Base-by-base conservation (phyloP, 2,329 filamentous ascomycete species). In the Ciborinia camelliae region DNA sequence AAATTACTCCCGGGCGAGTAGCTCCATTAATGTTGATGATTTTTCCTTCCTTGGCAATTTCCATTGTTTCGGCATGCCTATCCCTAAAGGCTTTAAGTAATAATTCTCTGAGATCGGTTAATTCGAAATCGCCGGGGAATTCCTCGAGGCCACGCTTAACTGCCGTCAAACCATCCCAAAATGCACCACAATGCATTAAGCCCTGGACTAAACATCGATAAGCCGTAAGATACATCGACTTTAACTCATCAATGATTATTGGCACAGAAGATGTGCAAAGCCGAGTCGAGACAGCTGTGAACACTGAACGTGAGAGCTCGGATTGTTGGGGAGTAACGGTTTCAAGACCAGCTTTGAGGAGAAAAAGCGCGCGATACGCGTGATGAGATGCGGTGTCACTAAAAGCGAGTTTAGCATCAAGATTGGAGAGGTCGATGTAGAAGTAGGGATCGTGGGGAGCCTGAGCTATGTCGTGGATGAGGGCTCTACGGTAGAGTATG, bases 341-440 rank as follows among this genome's bases (percentile, higher is more conserved):
- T n/a, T 60, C 39, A 4, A 71, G 54, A 3, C 64, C 70, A 20
- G 65, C 64, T 55, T 71, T 48, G n/a, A 68, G 51, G 6, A 75
- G 64, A 7, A 73, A 23, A 10, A 72, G 48, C 0, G 67, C 68
- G 30, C 66, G 67, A 51, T 73, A 62, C 0, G 69, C 69, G 35
- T 68, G 62, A 3, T 64, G 65, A 0, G 63, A 65, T 1, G 62
- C 63, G 10, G 72, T 65, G 28, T 74, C 72, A 7, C 55, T 62
- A 26, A 73, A 75, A 3, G 71, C 71, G 4, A 73, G 54, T 8
- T 67, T 65, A 10, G 53, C 39, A 30, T 72, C 58, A 3, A 68
- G 37, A 2, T 32, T n/a, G 2, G 57, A 58, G 3, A 73, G 58
- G 5, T 68, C 54, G 9, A 73, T 52, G 32, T 67, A 69, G 9